These are phyloP conservation scores for Coprinopsis cinerea DNA, from an alignment of 768 basidiomycete genomes.

Conservation along the genomic window DNA sequence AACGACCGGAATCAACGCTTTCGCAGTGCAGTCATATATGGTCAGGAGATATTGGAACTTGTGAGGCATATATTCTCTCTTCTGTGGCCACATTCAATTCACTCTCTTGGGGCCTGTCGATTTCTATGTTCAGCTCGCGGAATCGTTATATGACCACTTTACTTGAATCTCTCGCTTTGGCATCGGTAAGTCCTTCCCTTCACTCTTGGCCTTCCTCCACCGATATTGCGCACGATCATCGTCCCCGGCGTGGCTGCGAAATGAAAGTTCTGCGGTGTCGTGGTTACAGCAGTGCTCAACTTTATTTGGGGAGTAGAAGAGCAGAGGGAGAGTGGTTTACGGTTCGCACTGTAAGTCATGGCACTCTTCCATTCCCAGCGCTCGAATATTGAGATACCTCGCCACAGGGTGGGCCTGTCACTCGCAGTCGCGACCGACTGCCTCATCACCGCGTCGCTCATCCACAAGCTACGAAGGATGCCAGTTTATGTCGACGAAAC, in stretches of 20 bases:
- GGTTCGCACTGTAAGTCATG: too few species aligned
- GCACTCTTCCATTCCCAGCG: neutral
- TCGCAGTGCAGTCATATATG: too few species aligned
- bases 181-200: neutral
- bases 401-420: neutral
- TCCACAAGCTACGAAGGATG: neutral
- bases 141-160: neutral
- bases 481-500: too few species aligned
- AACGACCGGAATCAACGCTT: too few species aligned
- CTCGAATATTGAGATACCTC: neutral
- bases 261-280: too few species aligned
- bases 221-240: too few species aligned
- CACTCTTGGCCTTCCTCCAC: neutral
- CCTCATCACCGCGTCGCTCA: neutral
- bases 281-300: too few species aligned
- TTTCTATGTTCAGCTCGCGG: neutral
- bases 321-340: too few species aligned
- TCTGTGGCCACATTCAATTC: neutral
- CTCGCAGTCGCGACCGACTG: neutral
- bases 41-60: too few species aligned
- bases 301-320: too few species aligned
- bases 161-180: neutral
- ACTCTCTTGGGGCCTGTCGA: neutral
- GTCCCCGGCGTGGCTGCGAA: too few species aligned
- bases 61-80: neutral